Base-by-base conservation (phyloP, 1,139 yeast species). In the Blastobotrys petasosporus region DNA sequence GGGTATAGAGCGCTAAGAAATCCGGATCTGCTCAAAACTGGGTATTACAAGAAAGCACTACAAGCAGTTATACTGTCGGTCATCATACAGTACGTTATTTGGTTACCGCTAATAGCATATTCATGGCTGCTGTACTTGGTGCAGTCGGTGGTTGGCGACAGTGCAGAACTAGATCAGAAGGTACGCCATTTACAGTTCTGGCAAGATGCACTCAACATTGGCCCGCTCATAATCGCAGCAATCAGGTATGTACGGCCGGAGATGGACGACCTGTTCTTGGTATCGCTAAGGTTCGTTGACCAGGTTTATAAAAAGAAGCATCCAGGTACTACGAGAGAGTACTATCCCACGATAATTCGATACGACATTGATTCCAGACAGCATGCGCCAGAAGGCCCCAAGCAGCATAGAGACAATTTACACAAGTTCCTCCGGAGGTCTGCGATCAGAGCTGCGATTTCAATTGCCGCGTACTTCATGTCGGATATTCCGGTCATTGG, bases 1-100 rank as follows among this genome's bases (percentile, higher is more conserved):
- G 68, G 70, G 1, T 74, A 70, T 51, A 57, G 80, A 32, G 73
- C 77, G 1, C 59, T 76, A 25, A 72, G 69, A 53, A 76, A 76
- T 55, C 76, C 76, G 1, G 62, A 63, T 17, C 51, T 70, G 42
- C 62, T 67, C 42, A 56, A 61, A 34, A 57, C 64, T 4, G 61
- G 62, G 25, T 68, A 65, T 58, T 69, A 68, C 50, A 51, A 58
- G 31, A 66, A 64, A 50, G 74, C 73, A 0, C 39, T 64, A 0
- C 49, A 56, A 16, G 71, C 73, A 8, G 47, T 74, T 35, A 53
- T 57, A 32, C 48, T 66, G 37, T 71, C 79, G 2, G 43, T 74
- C 9, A 51, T 61, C 2, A 55, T 74, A 16, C 76, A 74, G 46
- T 38, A 70, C 20, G 45, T 63, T 2, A 52, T 73, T 4, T 66